phyloP scores from a whole-genome alignment of 2,329 filamentous ascomycete species.

The Diaporthe sp. region DNA sequence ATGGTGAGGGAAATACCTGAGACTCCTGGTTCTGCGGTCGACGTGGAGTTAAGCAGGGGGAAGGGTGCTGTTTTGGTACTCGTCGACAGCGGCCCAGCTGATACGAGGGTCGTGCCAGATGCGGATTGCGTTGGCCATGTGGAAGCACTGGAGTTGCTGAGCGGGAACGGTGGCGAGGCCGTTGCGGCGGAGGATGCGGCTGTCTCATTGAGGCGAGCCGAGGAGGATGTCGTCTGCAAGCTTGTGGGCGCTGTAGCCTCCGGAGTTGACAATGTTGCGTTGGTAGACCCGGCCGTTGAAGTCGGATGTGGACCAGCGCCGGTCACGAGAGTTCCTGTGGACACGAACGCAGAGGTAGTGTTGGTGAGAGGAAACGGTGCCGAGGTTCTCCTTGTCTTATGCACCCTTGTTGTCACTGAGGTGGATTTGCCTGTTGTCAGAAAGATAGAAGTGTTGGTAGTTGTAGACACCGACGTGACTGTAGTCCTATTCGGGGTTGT shows the following conservation, averaged over 20 bases:
- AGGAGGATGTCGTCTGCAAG: neutral
- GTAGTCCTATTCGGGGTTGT: neutral
- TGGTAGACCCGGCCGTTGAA: neutral
- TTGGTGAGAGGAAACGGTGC: conserved; percentile 16
- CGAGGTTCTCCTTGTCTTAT: neutral
- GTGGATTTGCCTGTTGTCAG: conserved; percentile 7
- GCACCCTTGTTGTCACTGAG: neutral
- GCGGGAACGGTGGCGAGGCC: neutral
- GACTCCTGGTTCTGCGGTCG: neutral
- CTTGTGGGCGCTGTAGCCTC: neutral
- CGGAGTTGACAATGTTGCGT: neutral
- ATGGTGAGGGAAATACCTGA: neutral
- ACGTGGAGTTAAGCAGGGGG: conserved; percentile 5
- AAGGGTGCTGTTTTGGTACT: conserved; percentile 10
- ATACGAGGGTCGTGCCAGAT: neutral
- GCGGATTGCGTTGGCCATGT: neutral
- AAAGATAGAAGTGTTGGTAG: neutral
- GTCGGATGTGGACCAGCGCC: neutral
- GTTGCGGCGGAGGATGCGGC: neutral
- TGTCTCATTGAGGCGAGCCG: conserved; percentile 1
- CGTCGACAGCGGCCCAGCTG: conserved; percentile 1
- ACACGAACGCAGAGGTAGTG: neutral
- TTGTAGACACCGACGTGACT: neutral
- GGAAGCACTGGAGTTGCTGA: conserved; percentile 13
- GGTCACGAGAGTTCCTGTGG: neutral